Evolutionary conservation across 495 filamentous ascomycete species (phyloP).

Genomic region (Podospora anserina): DNA sequence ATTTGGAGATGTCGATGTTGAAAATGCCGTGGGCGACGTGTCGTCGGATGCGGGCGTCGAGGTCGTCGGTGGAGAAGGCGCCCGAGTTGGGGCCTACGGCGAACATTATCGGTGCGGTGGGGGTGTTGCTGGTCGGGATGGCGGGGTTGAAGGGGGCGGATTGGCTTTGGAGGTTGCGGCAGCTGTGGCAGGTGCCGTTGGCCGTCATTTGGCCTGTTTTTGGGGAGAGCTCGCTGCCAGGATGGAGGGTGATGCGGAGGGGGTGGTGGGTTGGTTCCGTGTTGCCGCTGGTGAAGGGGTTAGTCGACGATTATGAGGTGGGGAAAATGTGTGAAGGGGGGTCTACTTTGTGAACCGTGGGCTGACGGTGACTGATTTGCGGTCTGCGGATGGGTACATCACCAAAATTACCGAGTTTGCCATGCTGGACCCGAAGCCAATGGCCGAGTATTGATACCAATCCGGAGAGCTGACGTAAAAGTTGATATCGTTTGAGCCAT

Average conservation of each 20-base stretch:
- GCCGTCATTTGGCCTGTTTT: slow-evolving; percentile 33
- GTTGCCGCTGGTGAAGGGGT: slow-evolving; percentile 30
- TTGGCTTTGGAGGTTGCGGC: slow-evolving; percentile 38
- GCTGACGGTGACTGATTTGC: slow-evolving; percentile 24
- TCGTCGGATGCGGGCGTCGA: slow-evolving; percentile 44
- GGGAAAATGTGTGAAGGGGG: not conserved
- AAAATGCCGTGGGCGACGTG: slow-evolving; percentile 56
- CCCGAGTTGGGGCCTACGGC: slow-evolving; percentile 45
- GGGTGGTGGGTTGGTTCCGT: slow-evolving; percentile 48
- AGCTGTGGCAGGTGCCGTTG: slow-evolving; percentile 50
- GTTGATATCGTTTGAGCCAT: slow-evolving; percentile 32
- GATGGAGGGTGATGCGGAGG: slow-evolving; percentile 40
- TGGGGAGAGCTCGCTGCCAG: slow-evolving; percentile 18
- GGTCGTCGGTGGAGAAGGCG: slow-evolving; percentile 36
- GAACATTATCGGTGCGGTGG: slow-evolving; percentile 51
- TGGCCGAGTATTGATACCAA: slow-evolving; percentile 30
- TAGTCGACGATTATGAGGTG: not conserved
- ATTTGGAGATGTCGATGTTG: slow-evolving; percentile 50
- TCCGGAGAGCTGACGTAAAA: slow-evolving; percentile 27
- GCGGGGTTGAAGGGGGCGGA: slow-evolving; percentile 28
- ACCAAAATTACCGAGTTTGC: slow-evolving; percentile 27
- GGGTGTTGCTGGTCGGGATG: slow-evolving; percentile 23
- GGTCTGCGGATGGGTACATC: slow-evolving; percentile 26
- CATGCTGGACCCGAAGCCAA: slow-evolving; percentile 33
- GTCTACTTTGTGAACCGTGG: slow-evolving; percentile 23